These are phyloP conservation scores for Potentilla sterilis DNA, from an alignment of 306 rosid species.

Conservation along the genomic window DNA sequence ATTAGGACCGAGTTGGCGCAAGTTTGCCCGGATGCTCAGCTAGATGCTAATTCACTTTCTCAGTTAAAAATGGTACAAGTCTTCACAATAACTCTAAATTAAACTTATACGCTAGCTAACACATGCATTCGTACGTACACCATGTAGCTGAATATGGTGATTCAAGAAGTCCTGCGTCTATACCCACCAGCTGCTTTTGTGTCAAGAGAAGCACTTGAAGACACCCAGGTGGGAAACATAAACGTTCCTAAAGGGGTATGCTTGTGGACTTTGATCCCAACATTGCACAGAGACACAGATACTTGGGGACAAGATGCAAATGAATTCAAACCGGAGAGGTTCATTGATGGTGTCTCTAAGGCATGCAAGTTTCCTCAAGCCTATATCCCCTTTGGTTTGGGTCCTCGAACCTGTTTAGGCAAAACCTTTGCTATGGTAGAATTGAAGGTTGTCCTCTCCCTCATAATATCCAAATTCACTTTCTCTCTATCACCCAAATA, in stretches of 20 bases:
- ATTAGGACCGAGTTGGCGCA: conserved; percentile 59
- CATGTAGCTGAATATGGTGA: conserved; percentile 64
- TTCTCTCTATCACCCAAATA: conserved; percentile 71
- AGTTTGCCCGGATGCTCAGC: conserved; percentile 54
- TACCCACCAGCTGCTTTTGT: conserved; percentile 94
- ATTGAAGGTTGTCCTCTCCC: conserved; percentile 50
- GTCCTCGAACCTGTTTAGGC: conserved; percentile 75
- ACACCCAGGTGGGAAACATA: conserved; percentile 59
- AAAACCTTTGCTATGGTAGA: conserved; percentile 78
- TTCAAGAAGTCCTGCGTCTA: conserved; percentile 74
- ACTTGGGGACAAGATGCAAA: conserved; percentile 82
- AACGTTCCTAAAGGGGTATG: conserved; percentile 66
- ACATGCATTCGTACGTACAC: neutral
- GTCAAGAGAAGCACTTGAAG: conserved; percentile 80
- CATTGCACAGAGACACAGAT: conserved; percentile 68
- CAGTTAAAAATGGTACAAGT: conserved; percentile 56
- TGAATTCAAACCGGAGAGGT: conserved; percentile 84
- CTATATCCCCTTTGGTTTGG: conserved; percentile 78
- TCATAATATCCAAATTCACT: conserved; percentile 49
- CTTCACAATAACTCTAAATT: too few species aligned
- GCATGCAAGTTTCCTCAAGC: conserved; percentile 74
- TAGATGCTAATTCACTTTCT: conserved; percentile 45
- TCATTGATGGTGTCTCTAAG: conserved; percentile 63
- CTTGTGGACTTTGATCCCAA: conserved; percentile 79
- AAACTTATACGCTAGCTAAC: neutral